Base-by-base conservation (phyloP, 2,329 filamentous ascomycete genomes). In the Penicillium italicum region DNA sequence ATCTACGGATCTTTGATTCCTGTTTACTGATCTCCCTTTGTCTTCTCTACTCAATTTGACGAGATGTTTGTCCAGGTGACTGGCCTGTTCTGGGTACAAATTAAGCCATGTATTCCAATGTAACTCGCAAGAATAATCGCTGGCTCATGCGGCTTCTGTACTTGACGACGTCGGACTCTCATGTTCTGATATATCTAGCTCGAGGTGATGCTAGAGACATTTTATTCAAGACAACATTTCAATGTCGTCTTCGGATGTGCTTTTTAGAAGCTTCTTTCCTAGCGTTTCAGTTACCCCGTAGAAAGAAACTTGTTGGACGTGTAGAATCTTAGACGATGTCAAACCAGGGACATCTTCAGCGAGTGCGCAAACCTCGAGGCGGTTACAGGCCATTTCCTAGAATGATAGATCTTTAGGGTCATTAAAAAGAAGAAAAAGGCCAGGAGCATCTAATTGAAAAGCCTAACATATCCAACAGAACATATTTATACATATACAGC, bases 401-500 rank as follows among this genome's bases (percentile, higher is more conserved):
- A n/a, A n/a, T 12, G 12, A n/a, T n/a, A 45, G 12, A 11, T 7
- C 2, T 22, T 9, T n/a, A 22, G 4, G 28, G 11, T 3, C 3
- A 11, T n/a, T n/a, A 14, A n/a, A 45, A n/a, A 12, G 43, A 26
- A 20, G 6, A n/a, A 30, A 46, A 59, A 50, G 41, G 50, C 42
- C 38, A 55, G 22, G 38, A 48, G 22, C 44, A 51, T 55, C n/a
- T 38, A 51, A 40, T 50, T 37, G 11, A 30, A 44, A 44, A 50
- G 38, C 52, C 47, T 53, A 34, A 43, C 41, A 61, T 55, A 61
- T 62, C 47, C 44, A 59, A 51, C 58, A 58, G 47, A 36, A 57
- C 44, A 56, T 68, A 67, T 66, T 68, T 67, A 65, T 68, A 69
- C 67, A 69, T 55, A 40, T 64, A 66, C 52, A 62, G 49, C n/a